Conservation (phyloP, 192 early-diverging fungal species). For the Coemansia sp. region DNA sequence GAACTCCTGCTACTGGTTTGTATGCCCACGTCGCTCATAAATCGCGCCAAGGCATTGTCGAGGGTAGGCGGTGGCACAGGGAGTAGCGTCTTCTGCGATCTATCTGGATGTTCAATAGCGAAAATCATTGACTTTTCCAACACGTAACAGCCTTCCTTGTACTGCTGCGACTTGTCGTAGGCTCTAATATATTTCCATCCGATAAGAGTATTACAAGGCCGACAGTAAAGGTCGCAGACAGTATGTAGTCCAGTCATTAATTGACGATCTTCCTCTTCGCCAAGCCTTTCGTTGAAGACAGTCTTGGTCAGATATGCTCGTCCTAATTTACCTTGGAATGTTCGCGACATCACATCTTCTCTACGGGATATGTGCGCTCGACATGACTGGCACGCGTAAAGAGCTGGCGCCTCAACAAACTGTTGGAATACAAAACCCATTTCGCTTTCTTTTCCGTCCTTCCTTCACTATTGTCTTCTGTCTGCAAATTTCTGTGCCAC, state of each 20-base stretch:
- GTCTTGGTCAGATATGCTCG: conserved; percentile 42
- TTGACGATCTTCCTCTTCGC: conserved; percentile 37
- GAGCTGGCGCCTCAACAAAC: conserved; percentile 30
- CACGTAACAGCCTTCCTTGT: conserved; percentile 52
- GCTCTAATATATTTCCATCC: conserved; percentile 51
- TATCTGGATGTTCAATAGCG: conserved; percentile 2
- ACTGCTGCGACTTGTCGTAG: conserved; percentile 34
- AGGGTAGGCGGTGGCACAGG: conserved; percentile 12
- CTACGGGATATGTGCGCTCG: conserved; percentile 33
- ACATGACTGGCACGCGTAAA: conserved; percentile 38
- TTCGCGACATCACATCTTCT: conserved; percentile 41
- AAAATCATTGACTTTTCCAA: conserved; percentile 40
- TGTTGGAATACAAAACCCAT: conserved; percentile 49
- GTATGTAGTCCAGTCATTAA: conserved; percentile 55
- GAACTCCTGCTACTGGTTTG: not conserved
- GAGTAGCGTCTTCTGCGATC: not conserved
- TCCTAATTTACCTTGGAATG: conserved; percentile 44
- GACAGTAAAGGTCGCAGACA: conserved; percentile 41
- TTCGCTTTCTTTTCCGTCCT: not conserved
- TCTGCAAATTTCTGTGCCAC: not conserved
- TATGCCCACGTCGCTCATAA: conserved; percentile 15
- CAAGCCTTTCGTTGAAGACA: conserved; percentile 42
- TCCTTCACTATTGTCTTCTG: not conserved
- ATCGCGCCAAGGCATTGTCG: conserved; percentile 10
- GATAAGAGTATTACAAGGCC: conserved; percentile 25